These are phyloP conservation scores for Bretziella fagacearum DNA, from an alignment of 2,329 filamentous ascomycete genomes.

Conservation along the genomic window DNA sequence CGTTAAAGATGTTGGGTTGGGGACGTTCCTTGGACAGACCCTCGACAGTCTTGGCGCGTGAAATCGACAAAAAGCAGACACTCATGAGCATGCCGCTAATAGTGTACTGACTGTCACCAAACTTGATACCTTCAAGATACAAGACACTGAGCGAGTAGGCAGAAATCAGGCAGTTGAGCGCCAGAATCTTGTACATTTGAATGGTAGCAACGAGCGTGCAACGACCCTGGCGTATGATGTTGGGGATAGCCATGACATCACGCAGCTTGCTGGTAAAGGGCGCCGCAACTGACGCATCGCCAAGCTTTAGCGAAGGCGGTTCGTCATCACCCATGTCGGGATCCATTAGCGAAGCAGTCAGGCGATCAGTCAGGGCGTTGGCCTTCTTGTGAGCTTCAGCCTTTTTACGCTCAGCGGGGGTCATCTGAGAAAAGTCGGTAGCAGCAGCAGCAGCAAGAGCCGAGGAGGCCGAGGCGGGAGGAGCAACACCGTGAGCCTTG, in stretches of 20 bases:
- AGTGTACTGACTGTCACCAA: constrained; percentile 93
- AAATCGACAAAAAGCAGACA: constrained; percentile 96
- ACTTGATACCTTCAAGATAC: constrained; percentile 97
- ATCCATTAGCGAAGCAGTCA: constrained; percentile 79
- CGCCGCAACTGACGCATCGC: constrained; percentile 90
- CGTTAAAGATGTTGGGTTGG: constrained; percentile 97
- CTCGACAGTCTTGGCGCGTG: constrained; percentile 91
- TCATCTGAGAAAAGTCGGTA: constrained; percentile 20
- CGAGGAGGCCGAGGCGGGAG: constrained; percentile 47
- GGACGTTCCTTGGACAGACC: constrained; percentile 90
- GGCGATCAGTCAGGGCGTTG: constrained; percentile 65
- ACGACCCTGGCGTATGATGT: constrained; percentile 93
- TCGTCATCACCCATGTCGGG: constrained; percentile 74
- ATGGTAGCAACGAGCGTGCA: constrained; percentile 97
- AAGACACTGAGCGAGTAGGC: constrained; percentile 93
- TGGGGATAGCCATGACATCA: constrained; percentile 91
- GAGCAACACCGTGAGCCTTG: constrained; percentile 34
- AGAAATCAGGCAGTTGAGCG: constrained; percentile 92
- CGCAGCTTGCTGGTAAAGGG: constrained; percentile 96
- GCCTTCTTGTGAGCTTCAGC: constrained; percentile 55
- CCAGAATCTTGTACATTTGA: constrained; percentile 99
- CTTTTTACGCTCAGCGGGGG: constrained; percentile 39
- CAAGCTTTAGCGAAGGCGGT: constrained; percentile 88
- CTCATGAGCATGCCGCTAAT: constrained; percentile 99
- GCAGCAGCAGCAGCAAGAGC: constrained; percentile 39